Evolutionary conservation across 345 rosid genomes (phyloP), one percentile per base, ranked within the genome.

Genomic region (Brassica juncea): DNA sequence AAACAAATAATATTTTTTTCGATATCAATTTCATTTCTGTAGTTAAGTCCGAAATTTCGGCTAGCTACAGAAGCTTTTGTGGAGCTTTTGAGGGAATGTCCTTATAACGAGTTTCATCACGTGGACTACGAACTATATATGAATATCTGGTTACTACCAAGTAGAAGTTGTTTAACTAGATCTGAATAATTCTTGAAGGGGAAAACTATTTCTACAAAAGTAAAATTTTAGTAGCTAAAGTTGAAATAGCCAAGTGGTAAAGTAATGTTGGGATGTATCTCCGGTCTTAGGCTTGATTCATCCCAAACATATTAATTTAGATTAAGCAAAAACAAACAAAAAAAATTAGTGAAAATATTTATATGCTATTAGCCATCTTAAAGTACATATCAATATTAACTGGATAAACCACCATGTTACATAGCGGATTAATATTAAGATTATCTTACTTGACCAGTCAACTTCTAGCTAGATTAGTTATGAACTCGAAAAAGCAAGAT

Each of bases 41-140:
- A 57, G 37, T 42, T 25, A 0, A 59, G 73, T 73, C 73, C 70
- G 66, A 72, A 42, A 63, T 79, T 79, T 72, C 72, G 77, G 77
- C 77, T 72, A 19, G 61, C 54, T 61, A 9, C 12, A 37, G 23
- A 71, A 5, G 71, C 57, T 35, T 77, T 78, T 71, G 0, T 11
- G 28, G 66, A 65, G 66, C 65, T 66, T 71, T 58, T 71, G 19
- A 42, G 42, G 54, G 39, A 73, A 72, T 72, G 67, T 78, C 60
- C 62, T 12, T 21, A 12, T 63, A 63, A 61, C 57, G 21, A 62
- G 63, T 34, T 63, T 49, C 15, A 63, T 47, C 81, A 70, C 71
- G 19, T 77, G 71, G 75, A 62, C 65, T 37, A 70, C 65, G 80
- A 62, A 70, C 25, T 27, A 27, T 27, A 27, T 62, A 47, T 19